Conservation (phyloP, 306 rosid genomes). For the Styphnolobium japonicum region DNA sequence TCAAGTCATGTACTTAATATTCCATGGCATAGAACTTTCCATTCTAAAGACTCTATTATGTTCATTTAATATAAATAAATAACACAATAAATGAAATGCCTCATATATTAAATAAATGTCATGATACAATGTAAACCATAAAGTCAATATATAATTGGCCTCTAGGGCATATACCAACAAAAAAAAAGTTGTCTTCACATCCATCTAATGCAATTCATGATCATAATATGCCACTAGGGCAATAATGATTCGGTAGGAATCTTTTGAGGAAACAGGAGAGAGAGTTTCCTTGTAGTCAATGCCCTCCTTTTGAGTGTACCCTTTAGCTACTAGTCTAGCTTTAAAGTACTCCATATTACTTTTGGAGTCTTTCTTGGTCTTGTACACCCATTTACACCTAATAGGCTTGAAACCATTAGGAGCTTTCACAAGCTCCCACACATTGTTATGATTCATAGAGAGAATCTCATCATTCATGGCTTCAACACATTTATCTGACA, state of each 20-base stretch:
- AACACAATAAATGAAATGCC: too few species aligned
- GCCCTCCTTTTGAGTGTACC: neutral
- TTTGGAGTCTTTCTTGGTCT: neutral
- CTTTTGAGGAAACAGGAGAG: neutral
- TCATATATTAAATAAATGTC: too few species aligned
- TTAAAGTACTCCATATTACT: neutral
- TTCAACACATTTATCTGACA: neutral
- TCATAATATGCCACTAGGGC: neutral
- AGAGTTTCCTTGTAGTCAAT: neutral
- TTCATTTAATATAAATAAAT: too few species aligned
- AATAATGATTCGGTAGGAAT: neutral
- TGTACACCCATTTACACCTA: neutral
- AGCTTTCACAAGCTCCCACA: neutral
- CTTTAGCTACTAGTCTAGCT: neutral
- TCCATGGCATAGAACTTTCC: too few species aligned
- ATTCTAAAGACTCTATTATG: too few species aligned
- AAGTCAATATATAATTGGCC: too few species aligned
- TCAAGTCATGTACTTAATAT: too few species aligned
- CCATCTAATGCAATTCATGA: neutral
- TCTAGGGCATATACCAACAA: too few species aligned
- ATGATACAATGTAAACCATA: too few species aligned
- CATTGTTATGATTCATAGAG: neutral
- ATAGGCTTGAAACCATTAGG: neutral
- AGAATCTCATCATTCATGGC: neutral
- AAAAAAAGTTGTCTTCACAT: neutral